Conservation (phyloP, 768 basidiomycete species). For the Leucocoprinus birnbaumii region DNA sequence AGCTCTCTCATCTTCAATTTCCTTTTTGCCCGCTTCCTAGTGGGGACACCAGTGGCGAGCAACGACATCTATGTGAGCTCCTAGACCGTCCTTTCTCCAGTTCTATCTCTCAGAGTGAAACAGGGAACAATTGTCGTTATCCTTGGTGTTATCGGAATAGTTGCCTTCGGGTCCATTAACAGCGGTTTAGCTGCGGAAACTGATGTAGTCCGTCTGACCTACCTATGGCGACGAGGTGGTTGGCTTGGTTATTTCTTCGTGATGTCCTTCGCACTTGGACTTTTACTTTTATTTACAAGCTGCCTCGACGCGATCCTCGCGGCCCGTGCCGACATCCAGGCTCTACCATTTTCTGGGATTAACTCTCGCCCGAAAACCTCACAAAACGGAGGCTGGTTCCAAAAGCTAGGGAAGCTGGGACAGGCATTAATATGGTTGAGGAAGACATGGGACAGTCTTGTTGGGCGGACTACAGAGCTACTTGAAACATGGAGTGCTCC, state of each 20-base stretch:
- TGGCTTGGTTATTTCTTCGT: constrained; percentile 92
- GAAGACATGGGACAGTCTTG: constrained; percentile 40
- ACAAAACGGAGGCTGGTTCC: constrained; percentile 8
- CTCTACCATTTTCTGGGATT: constrained; percentile 46
- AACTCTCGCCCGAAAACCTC: constrained; percentile 13
- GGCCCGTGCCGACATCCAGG: constrained; percentile 66
- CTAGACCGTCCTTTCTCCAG: neutral
- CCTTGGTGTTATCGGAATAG: constrained; percentile 83
- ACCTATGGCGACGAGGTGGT: constrained; percentile 80
- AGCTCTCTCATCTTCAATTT: constrained; percentile 96
- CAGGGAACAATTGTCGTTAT: constrained; percentile 84
- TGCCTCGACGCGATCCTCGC: constrained; percentile 73
- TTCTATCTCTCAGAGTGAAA: neutral
- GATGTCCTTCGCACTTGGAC: constrained; percentile 66
- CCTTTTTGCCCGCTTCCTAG: constrained; percentile 86
- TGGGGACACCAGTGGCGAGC: constrained; percentile 80
- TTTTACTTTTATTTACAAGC: constrained; percentile 64
- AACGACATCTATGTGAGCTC: constrained; percentile 75
- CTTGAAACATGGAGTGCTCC: constrained; percentile 75
- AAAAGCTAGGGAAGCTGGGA: constrained; percentile 19
- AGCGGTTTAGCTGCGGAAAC: constrained; percentile 75
- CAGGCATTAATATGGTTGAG: constrained; percentile 23
- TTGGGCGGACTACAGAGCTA: constrained; percentile 54
- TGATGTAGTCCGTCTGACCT: constrained; percentile 70
- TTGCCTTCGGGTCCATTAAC: constrained; percentile 83